Evolutionary conservation across 768 basidiomycete species (phyloP).

Genomic region (Lactarius pseudohatsudake): DNA sequence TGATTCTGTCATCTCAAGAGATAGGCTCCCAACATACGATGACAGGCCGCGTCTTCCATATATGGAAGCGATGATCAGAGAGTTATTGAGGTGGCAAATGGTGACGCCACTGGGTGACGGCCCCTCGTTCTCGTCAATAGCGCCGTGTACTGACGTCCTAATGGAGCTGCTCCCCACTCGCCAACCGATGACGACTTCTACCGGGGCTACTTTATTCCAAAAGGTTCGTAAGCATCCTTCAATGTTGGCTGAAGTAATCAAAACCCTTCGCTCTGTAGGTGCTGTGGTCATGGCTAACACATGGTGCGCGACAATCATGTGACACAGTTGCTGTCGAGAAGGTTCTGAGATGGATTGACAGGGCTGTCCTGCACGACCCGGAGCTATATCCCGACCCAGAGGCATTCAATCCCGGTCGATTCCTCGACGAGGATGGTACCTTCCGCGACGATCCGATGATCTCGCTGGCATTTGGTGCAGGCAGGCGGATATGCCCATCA

Average conservation of each 20-base stretch:
- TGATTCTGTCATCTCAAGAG: slow-evolving; percentile 28
- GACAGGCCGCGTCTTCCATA: slow-evolving; percentile 5
- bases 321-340: not conserved
- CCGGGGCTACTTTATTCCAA: slow-evolving; percentile 33
- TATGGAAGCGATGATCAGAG: slow-evolving; percentile 30
- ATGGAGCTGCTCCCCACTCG: slow-evolving; percentile 29
- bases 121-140: not conserved
- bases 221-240: slow-evolving; percentile 22
- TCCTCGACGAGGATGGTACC: slow-evolving; percentile 18
- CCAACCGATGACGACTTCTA: slow-evolving; percentile 31
- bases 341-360: not conserved
- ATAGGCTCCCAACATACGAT: not conserved
- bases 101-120: slow-evolving; percentile 26
- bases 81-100: slow-evolving; percentile 31
- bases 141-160: not conserved
- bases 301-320: slow-evolving; percentile 28
- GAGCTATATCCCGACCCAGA: slow-evolving; percentile 33
- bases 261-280: not conserved
- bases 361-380: slow-evolving; percentile 31
- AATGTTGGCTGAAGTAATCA: not conserved
- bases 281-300: slow-evolving; percentile 30
- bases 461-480: not conserved
- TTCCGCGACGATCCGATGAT: not conserved
- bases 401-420: slow-evolving; percentile 33
- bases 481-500: not conserved